Evolutionary conservation across 2,329 filamentous ascomycete species (phyloP).

Genomic region (Xylaria multiplex): DNA sequence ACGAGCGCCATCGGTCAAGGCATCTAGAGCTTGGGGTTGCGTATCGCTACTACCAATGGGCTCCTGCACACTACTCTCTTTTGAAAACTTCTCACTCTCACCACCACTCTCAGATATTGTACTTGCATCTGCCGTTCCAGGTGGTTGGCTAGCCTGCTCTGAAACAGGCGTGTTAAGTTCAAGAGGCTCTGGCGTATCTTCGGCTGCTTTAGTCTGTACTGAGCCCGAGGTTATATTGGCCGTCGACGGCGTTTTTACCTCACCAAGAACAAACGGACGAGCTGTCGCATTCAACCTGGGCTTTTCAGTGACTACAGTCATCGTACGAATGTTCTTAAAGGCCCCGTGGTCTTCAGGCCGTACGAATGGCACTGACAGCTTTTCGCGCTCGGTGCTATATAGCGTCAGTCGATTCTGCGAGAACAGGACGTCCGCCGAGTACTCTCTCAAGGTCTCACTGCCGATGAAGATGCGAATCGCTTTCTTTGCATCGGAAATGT

Average conservation of each 20-base stretch:
- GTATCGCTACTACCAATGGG: constrained; percentile 41
- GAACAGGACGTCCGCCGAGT: constrained; percentile 90
- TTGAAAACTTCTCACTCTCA: constrained; percentile 55
- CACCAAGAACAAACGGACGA: constrained; percentile 55
- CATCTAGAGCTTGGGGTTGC: constrained; percentile 42
- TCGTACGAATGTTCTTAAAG: constrained; percentile 81
- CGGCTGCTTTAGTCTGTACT: constrained; percentile 44
- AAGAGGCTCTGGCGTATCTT: constrained; percentile 47
- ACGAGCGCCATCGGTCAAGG: constrained; percentile 42
- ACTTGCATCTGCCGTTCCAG: constrained; percentile 45
- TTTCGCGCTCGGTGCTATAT: constrained; percentile 86
- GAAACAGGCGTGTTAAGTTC: constrained; percentile 53
- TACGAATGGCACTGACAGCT: constrained; percentile 89
- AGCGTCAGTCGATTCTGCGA: constrained; percentile 91
- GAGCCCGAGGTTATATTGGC: constrained; percentile 36
- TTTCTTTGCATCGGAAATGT: constrained; percentile 63
- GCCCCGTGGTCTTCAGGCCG: constrained; percentile 85
- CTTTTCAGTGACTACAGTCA: constrained; percentile 63
- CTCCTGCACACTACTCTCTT: constrained; percentile 45
- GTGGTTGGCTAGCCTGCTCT: constrained; percentile 50
- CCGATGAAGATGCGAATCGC: constrained; percentile 87
- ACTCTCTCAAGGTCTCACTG: constrained; percentile 84
- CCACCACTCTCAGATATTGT: constrained; percentile 57
- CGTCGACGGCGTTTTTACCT: constrained; percentile 45
- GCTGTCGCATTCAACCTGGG: constrained; percentile 67